Evolutionary conservation across 345 rosid species (phyloP), one percentile per base, ranked within the genome.

Genomic region (Laguncularia racemosa): DNA sequence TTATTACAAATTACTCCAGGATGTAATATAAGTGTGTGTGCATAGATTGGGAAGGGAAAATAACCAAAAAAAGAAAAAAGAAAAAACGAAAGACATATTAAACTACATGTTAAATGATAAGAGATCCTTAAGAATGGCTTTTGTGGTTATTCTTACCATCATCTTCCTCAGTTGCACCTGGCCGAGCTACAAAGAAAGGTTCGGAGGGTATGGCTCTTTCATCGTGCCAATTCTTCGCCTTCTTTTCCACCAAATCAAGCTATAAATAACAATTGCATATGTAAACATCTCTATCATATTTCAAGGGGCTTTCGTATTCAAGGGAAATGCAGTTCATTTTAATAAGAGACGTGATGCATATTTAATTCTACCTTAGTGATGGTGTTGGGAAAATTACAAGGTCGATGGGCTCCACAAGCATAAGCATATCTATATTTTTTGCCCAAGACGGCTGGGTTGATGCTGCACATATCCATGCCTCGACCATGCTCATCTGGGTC

Each of bases 381-480:
- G 63, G 95, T 85, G 74, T 93, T 93, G 63, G 97, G 99, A 76
- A 93, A 93, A 56, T 93, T 82, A 54, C 99, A 89, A 44, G 99
- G 99, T 14, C 99, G 88, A 44, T 76, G 61, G 48, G 99, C 99
- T 38, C 97, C 97, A 59, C 98, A 92, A 6, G 97, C 98, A 66
- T 92, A 89, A 61, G 86, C 83, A 53, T 83, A 92, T 70, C 98
- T 78, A 17, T 92, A 85, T 43, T 81, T 80, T 62, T 64, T 76
- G 46, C 96, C 98, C 66, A 86, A 62, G 65, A 71, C 62, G 20
- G 71, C 69, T 43, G 91, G 98, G 76, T 92, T 92, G 46, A 89
- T 80, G 77, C 86, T 84, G 72, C 98, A 92, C 98, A 92, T 89
- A 58, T 92, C 98, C 93, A 92, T 84, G 17, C 93, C 98, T 63